Base-by-base conservation (phyloP, 208 protist species). In the Tritrichomonas musculus region DNA sequence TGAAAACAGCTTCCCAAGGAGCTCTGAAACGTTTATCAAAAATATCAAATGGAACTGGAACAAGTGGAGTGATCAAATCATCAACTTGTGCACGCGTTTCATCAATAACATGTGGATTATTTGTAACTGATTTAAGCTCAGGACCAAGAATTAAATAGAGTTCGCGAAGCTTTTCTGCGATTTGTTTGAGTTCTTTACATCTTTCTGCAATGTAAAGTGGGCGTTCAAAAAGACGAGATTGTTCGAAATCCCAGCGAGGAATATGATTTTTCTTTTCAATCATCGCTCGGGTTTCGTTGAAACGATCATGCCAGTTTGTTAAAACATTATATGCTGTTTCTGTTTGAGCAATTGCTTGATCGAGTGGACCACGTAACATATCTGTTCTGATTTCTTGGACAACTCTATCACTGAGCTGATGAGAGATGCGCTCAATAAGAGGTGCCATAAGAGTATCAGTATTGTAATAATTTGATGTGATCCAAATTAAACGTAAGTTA, bases 391-490 rank as follows among this genome's bases (percentile, higher is more conserved):
- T 97, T 94, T 94, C 84, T 60, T 44, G 92, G 39, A 88, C 92
- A 44, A 98, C 98, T 94, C 98, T 98, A 93, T 98, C 96, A 66
- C 97, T 96, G 94, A 99, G 98, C 92, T 98, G 95, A 93, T 97
- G 96, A 1, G 97, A 97, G 94, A 99, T 98, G 94, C 98, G 97
- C 94, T 98, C 97, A 93, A 99, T 96, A 92, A 99, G 95, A 20
- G 98, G 97, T 27, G 98, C 97, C 98, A 99, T 99, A 36, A 97
- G 96, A 94, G 99, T 98, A 95, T 99, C 98, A 13, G 97, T 99
- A 95, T 98, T 99, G 96, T 99, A 99, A 96, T 99, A 98, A 84
- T 98, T 96, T 33, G 98, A 99, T 94, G 99, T 99, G 94, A 99
- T 98, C 98, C 98, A 99, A 69, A 99, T 98, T 98, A 99, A 99